phyloP scores from a whole-genome alignment of 768 basidiomycete genomes.

The Crassisporium funariophilum region DNA sequence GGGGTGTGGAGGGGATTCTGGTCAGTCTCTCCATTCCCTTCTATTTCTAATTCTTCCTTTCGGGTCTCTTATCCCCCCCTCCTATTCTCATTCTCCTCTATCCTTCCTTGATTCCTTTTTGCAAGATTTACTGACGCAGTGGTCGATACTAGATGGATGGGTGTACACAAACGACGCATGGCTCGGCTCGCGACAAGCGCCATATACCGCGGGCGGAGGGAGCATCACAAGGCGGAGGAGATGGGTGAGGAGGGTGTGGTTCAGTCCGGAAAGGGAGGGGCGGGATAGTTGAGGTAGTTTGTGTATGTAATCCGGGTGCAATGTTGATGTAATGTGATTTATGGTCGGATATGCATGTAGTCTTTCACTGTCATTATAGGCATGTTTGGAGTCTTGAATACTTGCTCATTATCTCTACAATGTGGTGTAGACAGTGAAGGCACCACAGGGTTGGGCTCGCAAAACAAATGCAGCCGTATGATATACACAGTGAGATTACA shows the following conservation, averaged over 20 bases:
- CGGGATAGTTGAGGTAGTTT: slow-evolving; percentile 19
- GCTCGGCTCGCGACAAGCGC: slow-evolving; percentile 50
- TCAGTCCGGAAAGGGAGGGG: slow-evolving; percentile 26
- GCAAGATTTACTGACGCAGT: no score
- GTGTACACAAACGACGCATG: slow-evolving; percentile 80
- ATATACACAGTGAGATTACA: no score
- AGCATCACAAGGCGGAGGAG: slow-evolving; percentile 66
- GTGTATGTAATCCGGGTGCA: no score
- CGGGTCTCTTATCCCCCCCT: not conserved
- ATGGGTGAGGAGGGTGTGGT: slow-evolving; percentile 76
- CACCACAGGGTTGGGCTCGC: no score
- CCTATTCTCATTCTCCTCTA: not conserved
- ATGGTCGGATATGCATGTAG: no score
- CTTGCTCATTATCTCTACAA: no score
- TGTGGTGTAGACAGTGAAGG: no score
- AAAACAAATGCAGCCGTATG: no score
- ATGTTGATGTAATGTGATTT: no score
- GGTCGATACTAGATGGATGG: slow-evolving; percentile 90
- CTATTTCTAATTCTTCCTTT: not conserved
- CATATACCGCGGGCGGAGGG: slow-evolving; percentile 44
- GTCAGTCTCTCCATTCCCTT: slow-evolving; percentile 13
- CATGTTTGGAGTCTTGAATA: no score
- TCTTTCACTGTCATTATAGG: no score
- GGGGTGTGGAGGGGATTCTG: slow-evolving; percentile 34
- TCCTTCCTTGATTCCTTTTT: no score